Evolutionary conservation across 2,329 filamentous ascomycete species (phyloP).

Genomic region (Mycosphaerelloides madeirae): DNA sequence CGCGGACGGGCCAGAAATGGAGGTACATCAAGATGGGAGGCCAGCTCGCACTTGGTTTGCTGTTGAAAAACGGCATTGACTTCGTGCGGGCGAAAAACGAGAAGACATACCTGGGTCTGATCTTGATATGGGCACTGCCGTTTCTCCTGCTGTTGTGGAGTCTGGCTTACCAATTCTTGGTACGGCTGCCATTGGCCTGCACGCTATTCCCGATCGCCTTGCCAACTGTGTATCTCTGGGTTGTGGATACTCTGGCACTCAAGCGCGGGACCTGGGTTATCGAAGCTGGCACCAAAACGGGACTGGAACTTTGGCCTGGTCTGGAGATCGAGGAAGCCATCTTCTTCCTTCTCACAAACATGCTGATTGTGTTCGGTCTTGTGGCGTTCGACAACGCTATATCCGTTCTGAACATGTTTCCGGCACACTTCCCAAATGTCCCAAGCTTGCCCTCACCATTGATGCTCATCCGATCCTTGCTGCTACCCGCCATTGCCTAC

Average conservation of each 20-base stretch:
- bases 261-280: constrained; percentile 69
- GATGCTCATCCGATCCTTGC: constrained; percentile 51
- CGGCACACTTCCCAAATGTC: constrained; percentile 50
- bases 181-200: constrained; percentile 55
- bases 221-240: constrained; percentile 66
- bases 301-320: constrained; percentile 57
- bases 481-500: constrained; percentile 47
- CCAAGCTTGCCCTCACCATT: constrained; percentile 47
- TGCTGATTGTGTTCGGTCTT: constrained; percentile 64
- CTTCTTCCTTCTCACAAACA: constrained; percentile 69
- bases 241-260: constrained; percentile 65
- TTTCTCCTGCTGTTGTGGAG: constrained; percentile 61
- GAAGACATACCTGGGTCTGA: constrained; percentile 65
- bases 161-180: constrained; percentile 59
- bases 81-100: constrained; percentile 45
- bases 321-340: constrained; percentile 69
- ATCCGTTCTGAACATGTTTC: constrained; percentile 61
- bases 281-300: constrained; percentile 62
- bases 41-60: constrained; percentile 45
- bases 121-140: constrained; percentile 63
- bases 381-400: constrained; percentile 65
- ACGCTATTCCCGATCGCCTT: constrained; percentile 57
- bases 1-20: constrained; percentile 30
- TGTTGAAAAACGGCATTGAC: constrained; percentile 43
- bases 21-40: constrained; percentile 44